Evolutionary conservation across 1,139 yeast species (phyloP).

Genomic region (Kurtzmaniella quercitrusa): DNA sequence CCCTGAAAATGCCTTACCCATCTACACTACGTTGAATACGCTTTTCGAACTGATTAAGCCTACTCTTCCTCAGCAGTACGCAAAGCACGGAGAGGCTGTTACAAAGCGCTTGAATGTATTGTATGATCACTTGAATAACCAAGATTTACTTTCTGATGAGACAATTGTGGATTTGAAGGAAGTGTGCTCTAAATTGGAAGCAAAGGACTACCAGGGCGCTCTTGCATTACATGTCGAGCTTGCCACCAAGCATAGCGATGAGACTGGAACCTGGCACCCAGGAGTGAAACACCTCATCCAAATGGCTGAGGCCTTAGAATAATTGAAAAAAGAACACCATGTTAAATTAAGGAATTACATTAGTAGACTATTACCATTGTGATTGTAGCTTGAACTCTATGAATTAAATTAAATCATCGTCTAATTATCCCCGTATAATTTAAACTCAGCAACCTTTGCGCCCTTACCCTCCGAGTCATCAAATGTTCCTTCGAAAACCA

Average conservation of each 20-base stretch:
- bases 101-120: constrained; percentile 75
- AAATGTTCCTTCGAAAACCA: constrained; percentile 51
- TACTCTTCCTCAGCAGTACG: constrained; percentile 68
- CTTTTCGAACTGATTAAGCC: constrained; percentile 67
- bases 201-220: constrained; percentile 60
- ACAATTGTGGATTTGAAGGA: constrained; percentile 52
- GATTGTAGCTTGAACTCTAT: not conserved
- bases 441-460: constrained; percentile 53
- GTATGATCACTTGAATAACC: constrained; percentile 76
- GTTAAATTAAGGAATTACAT: not conserved
- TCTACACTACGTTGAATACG: constrained; percentile 50
- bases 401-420: too few species aligned
- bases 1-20: constrained; percentile 53
- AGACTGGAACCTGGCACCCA: constrained; percentile 89
- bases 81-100: constrained; percentile 75
- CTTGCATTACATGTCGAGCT: constrained; percentile 53
- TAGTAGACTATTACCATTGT: not conserved
- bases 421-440: too few species aligned
- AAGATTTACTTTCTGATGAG: constrained; percentile 58
- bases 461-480: constrained; percentile 40
- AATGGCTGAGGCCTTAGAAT: constrained; percentile 55
- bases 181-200: constrained; percentile 48
- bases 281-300: constrained; percentile 88
- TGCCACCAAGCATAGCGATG: constrained; percentile 63
- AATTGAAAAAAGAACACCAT: too few species aligned